Evolutionary conservation across 768 basidiomycete genomes (phyloP).

Genomic region (Clathrus columnatus): DNA sequence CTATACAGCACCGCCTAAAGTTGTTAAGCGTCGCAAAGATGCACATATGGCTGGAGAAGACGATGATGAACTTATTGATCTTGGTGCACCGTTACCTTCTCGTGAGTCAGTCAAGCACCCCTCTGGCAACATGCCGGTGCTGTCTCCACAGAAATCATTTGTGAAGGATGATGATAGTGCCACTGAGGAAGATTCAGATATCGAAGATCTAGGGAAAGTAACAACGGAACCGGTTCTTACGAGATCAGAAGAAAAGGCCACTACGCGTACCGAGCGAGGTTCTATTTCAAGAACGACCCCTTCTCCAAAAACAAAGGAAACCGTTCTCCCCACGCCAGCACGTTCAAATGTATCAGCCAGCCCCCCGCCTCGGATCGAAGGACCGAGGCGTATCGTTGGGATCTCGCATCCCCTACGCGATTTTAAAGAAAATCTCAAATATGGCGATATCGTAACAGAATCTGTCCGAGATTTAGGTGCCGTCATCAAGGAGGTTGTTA

Average conservation of each 20-base stretch:
- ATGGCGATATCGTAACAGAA: conserved; percentile 76
- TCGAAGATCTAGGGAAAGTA: background rate
- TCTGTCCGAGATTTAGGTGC: conserved; percentile 72
- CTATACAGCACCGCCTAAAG: conserved; percentile 49
- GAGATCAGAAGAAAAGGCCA: background rate
- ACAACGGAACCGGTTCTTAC: background rate
- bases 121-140: conserved; percentile 15
- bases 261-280: background rate
- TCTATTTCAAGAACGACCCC: background rate
- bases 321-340: conserved; percentile 24
- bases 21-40: conserved; percentile 48
- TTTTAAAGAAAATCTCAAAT: conserved; percentile 60
- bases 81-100: conserved; percentile 33
- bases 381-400: conserved; percentile 69
- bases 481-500: conserved; percentile 63
- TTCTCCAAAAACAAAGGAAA: background rate
- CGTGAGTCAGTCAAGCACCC: conserved; percentile 34
- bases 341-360: conserved; percentile 12
- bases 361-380: conserved; percentile 35
- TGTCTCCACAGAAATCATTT: background rate
- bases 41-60: conserved; percentile 54
- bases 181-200: conserved; percentile 3
- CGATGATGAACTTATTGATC: conserved; percentile 35
- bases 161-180: conserved; percentile 4
- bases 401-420: conserved; percentile 65